phyloP scores from a whole-genome alignment of 345 rosid genomes.

The Citrus trifoliata region DNA sequence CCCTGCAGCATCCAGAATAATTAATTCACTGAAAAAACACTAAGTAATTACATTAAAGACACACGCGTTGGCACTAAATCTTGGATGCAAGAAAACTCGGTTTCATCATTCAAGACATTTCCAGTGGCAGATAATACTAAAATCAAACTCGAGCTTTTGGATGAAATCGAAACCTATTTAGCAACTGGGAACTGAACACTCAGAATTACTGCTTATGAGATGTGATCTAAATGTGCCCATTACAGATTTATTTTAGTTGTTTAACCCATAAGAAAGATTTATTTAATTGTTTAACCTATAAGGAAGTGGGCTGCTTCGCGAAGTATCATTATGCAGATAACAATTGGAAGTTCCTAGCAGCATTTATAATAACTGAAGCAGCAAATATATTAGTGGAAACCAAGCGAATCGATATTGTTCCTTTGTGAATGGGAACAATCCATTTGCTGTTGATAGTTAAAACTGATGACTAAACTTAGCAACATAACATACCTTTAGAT shows the following conservation, averaged over 20 bases:
- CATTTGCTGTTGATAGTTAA: not conserved
- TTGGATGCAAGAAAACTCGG: not conserved
- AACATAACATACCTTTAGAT: slow-evolving; percentile 53
- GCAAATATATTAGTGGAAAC: not conserved
- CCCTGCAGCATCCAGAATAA: slow-evolving; percentile 40
- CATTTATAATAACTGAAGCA: not conserved
- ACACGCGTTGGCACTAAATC: not conserved
- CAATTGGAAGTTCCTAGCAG: not conserved
- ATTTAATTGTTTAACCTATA: too few relatives aligned
- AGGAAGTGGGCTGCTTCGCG: not conserved
- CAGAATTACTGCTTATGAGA: not conserved
- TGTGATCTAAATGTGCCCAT: not conserved
- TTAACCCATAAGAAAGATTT: too few relatives aligned
- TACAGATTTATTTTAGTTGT: not conserved
- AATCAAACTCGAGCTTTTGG: not conserved
- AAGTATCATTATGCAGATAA: not conserved
- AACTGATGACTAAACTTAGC: not conserved
- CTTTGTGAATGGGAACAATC: not conserved
- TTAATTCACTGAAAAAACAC: not conserved
- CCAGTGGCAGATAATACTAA: not conserved
- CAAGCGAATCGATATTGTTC: not conserved
- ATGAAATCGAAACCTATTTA: not conserved
- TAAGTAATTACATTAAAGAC: not conserved
- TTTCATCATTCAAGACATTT: not conserved
- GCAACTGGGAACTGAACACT: not conserved